Evolutionary conservation across 2,329 filamentous ascomycete species (phyloP).

Genomic region (Ophiocordyceps polyrhachis-furcata): DNA sequence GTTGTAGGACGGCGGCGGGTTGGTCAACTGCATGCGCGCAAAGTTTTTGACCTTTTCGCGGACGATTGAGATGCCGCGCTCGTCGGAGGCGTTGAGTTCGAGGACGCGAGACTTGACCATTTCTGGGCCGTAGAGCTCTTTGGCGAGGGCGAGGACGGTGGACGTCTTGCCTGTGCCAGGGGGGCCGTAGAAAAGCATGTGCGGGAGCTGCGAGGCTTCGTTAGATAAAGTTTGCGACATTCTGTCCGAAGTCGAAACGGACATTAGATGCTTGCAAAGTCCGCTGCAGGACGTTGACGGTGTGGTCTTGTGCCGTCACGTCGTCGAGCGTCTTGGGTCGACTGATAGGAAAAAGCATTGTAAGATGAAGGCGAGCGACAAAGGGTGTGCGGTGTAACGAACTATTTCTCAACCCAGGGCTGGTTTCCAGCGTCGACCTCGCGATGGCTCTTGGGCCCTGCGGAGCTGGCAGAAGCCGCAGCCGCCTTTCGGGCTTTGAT

Average conservation of each 20-base stretch:
- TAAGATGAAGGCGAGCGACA: neutral
- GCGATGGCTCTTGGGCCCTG: slow-evolving; percentile 46
- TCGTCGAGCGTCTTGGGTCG: slow-evolving; percentile 86
- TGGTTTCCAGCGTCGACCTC: slow-evolving; percentile 46
- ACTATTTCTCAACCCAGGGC: slow-evolving; percentile 99
- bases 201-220: slow-evolving; percentile 44
- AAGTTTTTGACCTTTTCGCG: slow-evolving; percentile 98
- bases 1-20: slow-evolving; percentile 52
- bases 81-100: slow-evolving; percentile 96
- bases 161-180: slow-evolving; percentile 97
- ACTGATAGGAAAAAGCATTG: slow-evolving; percentile 24
- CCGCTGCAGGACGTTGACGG: slow-evolving; percentile 76
- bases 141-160: slow-evolving; percentile 89
- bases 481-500: slow-evolving; percentile 77
- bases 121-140: slow-evolving; percentile 91
- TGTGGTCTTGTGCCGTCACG: slow-evolving; percentile 95
- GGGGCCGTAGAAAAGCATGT: slow-evolving; percentile 98
- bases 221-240: neutral
- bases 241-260: slow-evolving; percentile 6
- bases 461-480: slow-evolving; percentile 41
- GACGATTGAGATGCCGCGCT: slow-evolving; percentile 92
- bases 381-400: slow-evolving; percentile 10
- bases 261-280: slow-evolving; percentile 91
- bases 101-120: slow-evolving; percentile 89
- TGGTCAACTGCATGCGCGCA: slow-evolving; percentile 81